phyloP scores from a whole-genome alignment of 441 rosid genomes.

The Hura crepitans region DNA sequence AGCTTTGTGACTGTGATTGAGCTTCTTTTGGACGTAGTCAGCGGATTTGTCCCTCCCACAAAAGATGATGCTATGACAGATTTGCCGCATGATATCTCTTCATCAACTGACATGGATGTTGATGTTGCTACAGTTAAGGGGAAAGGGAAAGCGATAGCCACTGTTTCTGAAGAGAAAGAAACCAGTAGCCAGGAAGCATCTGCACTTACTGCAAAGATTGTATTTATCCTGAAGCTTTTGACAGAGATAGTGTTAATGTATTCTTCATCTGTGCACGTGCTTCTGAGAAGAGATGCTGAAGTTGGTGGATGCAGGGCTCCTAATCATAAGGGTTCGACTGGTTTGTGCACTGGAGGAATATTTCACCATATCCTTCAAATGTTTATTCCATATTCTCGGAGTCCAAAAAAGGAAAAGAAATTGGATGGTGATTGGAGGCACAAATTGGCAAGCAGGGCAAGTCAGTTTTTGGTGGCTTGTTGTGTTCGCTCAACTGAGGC shows the following conservation, averaged over 20 bases:
- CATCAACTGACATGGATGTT: conserved; percentile 80
- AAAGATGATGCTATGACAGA: conserved; percentile 49
- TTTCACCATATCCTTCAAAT: conserved; percentile 80
- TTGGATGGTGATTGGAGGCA: conserved; percentile 88
- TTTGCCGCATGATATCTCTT: conserved; percentile 33
- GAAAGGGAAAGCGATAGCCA: conserved; percentile 86
- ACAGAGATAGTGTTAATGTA: conserved; percentile 88
- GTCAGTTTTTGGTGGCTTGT: conserved; percentile 83
- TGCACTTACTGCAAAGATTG: conserved; percentile 80
- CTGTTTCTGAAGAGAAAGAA: conserved; percentile 55
- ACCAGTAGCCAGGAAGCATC: conserved; percentile 54
- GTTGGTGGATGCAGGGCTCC: conserved; percentile 52
- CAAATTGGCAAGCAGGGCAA: conserved; percentile 77
- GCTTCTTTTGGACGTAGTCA: conserved; percentile 76
- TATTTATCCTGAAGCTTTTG: conserved; percentile 84
- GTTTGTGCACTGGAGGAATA: conserved; percentile 52
- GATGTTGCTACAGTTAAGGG: conserved; percentile 75
- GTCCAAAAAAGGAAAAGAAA: conserved; percentile 69
- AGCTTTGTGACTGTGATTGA: conserved; percentile 82
- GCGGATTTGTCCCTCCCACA: conserved; percentile 61
- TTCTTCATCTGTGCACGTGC: conserved; percentile 71
- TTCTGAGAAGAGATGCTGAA: conserved; percentile 84
- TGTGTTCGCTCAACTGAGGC: conserved; percentile 94
- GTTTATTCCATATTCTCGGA: conserved; percentile 64
- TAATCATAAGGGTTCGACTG: conserved; percentile 48